A percentile compares a stretch with the other conserved stretches of the same genome.
These are phyloP conservation scores for Dissophora ornata DNA, from an alignment of 192 early-diverging fungal genomes.

Conservation along the genomic window DNA sequence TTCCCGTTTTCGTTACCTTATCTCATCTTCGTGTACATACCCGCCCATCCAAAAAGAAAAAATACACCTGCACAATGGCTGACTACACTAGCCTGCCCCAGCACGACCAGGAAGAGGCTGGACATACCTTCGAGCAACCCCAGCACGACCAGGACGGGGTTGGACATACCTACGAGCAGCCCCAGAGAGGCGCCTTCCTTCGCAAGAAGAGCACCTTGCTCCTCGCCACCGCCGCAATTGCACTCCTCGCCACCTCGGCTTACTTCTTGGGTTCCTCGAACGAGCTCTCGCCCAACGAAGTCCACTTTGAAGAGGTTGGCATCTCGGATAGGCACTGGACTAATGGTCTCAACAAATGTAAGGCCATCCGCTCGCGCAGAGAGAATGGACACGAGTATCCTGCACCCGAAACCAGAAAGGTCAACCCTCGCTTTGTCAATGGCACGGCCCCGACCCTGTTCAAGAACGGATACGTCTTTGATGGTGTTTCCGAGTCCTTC, in stretches of 20 bases:
- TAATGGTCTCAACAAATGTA: conserved; percentile 43
- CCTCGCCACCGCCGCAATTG: conserved; percentile 44
- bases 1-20: background rate
- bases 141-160: conserved; percentile 43
- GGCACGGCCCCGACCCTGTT: conserved; percentile 60
- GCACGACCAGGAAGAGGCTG: conserved; percentile 45
- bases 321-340: conserved; percentile 42
- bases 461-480: conserved; percentile 68
- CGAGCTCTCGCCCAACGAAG: conserved; percentile 34
- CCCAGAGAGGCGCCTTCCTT: conserved; percentile 29
- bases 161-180: conserved; percentile 27
- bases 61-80: conserved; percentile 17
- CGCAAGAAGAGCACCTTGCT: conserved; percentile 46
- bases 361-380: conserved; percentile 36
- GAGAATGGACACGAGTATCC: conserved; percentile 32
- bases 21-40: background rate
- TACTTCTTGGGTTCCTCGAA: conserved; percentile 43
- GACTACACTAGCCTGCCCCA: conserved; percentile 42
- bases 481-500: conserved; percentile 58
- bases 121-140: conserved; percentile 27
- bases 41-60: background rate
- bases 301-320: conserved; percentile 43
- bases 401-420: conserved; percentile 20
- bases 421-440: conserved; percentile 60
- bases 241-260: conserved; percentile 39